Conservation (phyloP, 805 yeast species). For the Tetrapisispora nanseiensis region DNA sequence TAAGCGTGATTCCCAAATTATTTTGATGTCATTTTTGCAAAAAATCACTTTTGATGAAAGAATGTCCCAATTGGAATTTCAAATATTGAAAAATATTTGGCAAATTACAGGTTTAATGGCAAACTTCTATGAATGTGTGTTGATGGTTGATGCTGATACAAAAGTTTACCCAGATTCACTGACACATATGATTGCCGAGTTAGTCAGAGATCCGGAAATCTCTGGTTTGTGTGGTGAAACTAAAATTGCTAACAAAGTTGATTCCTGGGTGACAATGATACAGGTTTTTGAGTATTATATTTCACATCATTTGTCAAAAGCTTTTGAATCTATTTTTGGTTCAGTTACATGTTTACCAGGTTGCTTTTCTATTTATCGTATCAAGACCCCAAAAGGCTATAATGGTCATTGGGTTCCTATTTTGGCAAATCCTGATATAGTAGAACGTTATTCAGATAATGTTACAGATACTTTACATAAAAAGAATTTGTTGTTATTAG, state of each 20-base stretch:
- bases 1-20: conserved; percentile 88
- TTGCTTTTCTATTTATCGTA: conserved; percentile 85
- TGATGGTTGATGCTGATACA: conserved; percentile 95
- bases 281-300: conserved; percentile 91
- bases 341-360: conserved; percentile 95
- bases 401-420: conserved; percentile 89
- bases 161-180: conserved; percentile 77
- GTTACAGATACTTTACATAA: conserved; percentile 75
- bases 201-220: conserved; percentile 74
- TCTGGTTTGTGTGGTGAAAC: conserved; percentile 97
- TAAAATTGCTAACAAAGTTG: conserved; percentile 71
- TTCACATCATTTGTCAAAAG: conserved; percentile 90
- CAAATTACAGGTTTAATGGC: conserved; percentile 78
- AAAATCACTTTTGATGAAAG: conserved; percentile 84
- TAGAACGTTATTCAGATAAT: conserved; percentile 82
- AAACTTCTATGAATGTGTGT: conserved; percentile 65
- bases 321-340: conserved; percentile 91
- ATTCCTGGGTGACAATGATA: conserved; percentile 84
- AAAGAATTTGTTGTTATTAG: conserved; percentile 74
- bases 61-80: conserved; percentile 85
- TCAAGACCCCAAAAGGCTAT: conserved; percentile 76
- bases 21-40: conserved; percentile 83
- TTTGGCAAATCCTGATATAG: conserved; percentile 85
- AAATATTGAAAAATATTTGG: conserved; percentile 66
- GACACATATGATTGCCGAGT: conserved; percentile 82